Base-by-base conservation (phyloP, 2,329 filamentous ascomycete genomes). In the Orbilia blumenaviensis region DNA sequence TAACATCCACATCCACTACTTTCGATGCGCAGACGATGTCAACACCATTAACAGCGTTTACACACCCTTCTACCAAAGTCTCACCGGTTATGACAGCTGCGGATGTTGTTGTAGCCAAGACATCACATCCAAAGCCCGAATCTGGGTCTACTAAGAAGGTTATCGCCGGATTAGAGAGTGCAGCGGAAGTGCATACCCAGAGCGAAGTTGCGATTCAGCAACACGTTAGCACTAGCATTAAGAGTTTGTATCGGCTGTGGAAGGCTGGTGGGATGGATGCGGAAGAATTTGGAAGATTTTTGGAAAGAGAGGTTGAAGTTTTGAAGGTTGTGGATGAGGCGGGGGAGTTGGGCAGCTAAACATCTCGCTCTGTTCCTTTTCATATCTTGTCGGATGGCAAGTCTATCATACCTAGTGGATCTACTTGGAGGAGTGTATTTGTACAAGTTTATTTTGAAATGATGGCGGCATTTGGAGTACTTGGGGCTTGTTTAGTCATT, bases 211-310 rank as follows among this genome's bases (percentile, higher is more conserved):
- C 89, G 12, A 88, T 95, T 66, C 91, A 91, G 82, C 90, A 93
- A 83, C 92, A 94, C 82, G 89, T 95, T 48, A 90, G 89, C 36
- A 89, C 90, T 7, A 91, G 89, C 80, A 87, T 95, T 67, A 91
- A 92, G 84, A 93, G 90, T 82, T 83, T 95, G 78, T 94, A 89
- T 82, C 84, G 91, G 78, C 83, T 95, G 77, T 89, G 91, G 23
- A 87, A 87, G 44, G 87, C 89, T 0, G 89, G 89, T 21, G 92
- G 92, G 0, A 93, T 95, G 79, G 88, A 91, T 60, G 85, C 89
- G 48, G 88, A 88, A 34, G 92, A 94, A 81, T 95, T 94, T 83
- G 89, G 91, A 82, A 85, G 87, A 61, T 85, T 94, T 75, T 87
- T 94, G 10, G 87, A 86, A 82, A 89, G 87, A 21, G 92, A 94